These are phyloP conservation scores for Colletotrichum sp. DNA, from an alignment of 2,329 filamentous ascomycete genomes.

Conservation along the genomic window DNA sequence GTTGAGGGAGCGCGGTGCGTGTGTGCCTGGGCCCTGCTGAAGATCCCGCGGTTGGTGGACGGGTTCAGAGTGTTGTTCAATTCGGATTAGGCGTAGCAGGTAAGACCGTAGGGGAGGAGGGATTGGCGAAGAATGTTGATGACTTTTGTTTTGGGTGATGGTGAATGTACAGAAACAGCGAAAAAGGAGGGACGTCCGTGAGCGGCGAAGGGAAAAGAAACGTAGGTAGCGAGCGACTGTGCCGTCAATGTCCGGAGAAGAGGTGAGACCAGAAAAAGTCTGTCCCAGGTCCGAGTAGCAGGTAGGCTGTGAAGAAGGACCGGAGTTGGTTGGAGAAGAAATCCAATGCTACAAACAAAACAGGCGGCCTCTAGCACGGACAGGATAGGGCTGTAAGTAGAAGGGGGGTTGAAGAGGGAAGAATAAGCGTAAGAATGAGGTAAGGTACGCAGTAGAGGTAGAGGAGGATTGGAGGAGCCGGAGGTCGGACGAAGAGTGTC, in stretches of 20 bases:
- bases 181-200: neutral
- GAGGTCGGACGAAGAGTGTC: neutral
- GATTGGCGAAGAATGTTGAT: neutral
- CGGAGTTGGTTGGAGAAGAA: neutral
- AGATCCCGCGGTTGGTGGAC: neutral
- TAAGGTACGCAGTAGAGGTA: neutral
- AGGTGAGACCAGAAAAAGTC: neutral
- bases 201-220: neutral
- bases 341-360: neutral
- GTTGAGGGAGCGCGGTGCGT: neutral
- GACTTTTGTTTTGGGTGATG: neutral
- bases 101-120: neutral
- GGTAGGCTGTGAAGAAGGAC: neutral
- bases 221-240: neutral
- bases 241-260: neutral
- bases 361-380: slow-evolving; percentile 1
- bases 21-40: neutral
- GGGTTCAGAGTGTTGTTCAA: neutral
- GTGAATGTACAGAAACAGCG: neutral
- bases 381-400: neutral
- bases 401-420: neutral
- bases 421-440: neutral
- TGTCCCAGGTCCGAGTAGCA: neutral
- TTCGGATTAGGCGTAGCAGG: slow-evolving; percentile 3
- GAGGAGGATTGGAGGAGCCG: neutral